Evolutionary conservation across 169 alveolate species (phyloP), one percentile per base, ranked within the genome.

Genomic region (Eimeria nieschulzi): DNA sequence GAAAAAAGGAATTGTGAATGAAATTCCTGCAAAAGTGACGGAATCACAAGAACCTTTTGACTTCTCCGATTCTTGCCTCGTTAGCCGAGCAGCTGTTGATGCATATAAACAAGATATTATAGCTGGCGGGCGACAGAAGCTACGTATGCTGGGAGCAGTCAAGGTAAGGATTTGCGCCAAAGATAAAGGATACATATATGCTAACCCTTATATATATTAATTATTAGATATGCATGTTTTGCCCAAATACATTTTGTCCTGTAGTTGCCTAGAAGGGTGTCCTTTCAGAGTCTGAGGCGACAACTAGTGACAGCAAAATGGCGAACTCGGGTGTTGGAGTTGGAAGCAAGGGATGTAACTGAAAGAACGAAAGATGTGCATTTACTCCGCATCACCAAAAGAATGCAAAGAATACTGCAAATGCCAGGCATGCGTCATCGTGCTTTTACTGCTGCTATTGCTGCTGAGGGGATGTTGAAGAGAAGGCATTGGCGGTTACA

Each of bases 11-110:
- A 39, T 23, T 82, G 90, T 82, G 0, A 64, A 63, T 39, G 90
- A 82, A 63, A 73, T 82, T 13, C 90, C 90, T 39, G 68, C 17
- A 19, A 13, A 39, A 26, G 26, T 82, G n/a, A 76, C 78, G 7
- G 78, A 51, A 2, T 76, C 63, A 8, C 78, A 53, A 13, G 78
- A 82, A 76, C 76, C 90, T 5, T 82, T 82, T 61, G 78, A 82
- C 66, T 82, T 82, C 54, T 61, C 90, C 21, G 99, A 97, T 79
- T 98, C 98, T 0, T 96, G 97, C 53, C 93, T 97, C 25, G 95
- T 97, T 15, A 94, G 95, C 72, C 95, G 95, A 80, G 96, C 96
- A 61, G 97, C 94, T 10, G 96, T 97, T 70, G 97, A 96, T 39
- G 93, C 94, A 80, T 96, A 97, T 84, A 97, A 98, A 95, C 92